Conservation (phyloP, 805 yeast genomes). For the Candida nonsorbophila region DNA sequence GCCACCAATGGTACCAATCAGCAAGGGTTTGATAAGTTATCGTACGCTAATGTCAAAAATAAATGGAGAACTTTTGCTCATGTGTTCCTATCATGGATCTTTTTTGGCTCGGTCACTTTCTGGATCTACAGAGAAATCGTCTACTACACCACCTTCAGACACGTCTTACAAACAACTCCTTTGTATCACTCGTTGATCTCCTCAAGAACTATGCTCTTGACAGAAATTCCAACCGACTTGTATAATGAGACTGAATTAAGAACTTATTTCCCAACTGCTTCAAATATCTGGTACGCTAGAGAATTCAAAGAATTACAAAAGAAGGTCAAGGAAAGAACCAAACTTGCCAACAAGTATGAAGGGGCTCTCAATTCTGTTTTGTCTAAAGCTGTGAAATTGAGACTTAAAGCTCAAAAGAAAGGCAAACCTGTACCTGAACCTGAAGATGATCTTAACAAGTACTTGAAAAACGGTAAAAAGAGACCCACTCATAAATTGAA, state of each 20-base stretch:
- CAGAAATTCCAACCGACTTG: slow-evolving; percentile 53
- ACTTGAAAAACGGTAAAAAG: slow-evolving; percentile 62
- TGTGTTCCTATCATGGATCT: slow-evolving; percentile 69
- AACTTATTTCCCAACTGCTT: slow-evolving; percentile 58
- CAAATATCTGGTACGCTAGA: slow-evolving; percentile 58
- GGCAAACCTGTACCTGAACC: slow-evolving; percentile 51
- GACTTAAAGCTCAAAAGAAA: slow-evolving; percentile 54
- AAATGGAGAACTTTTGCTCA: slow-evolving; percentile 70
- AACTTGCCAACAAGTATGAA: slow-evolving; percentile 58
- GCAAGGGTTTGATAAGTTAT: slow-evolving; percentile 58
- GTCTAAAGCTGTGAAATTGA: slow-evolving; percentile 52
- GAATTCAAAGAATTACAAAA: slow-evolving; percentile 54
- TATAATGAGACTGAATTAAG: slow-evolving; percentile 47
- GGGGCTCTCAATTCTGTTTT: slow-evolving; percentile 57
- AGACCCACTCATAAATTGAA: slow-evolving; percentile 78
- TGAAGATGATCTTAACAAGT: slow-evolving; percentile 51
- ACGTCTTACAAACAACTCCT: slow-evolving; percentile 69
- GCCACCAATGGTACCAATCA: slow-evolving; percentile 59
- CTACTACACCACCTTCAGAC: slow-evolving; percentile 67
- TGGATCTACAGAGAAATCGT: slow-evolving; percentile 70
- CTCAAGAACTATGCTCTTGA: slow-evolving; percentile 67
- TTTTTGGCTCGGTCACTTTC: slow-evolving; percentile 60
- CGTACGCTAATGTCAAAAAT: slow-evolving; percentile 58
- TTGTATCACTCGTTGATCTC: slow-evolving; percentile 63
- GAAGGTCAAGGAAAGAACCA: slow-evolving; percentile 56